Evolutionary conservation across 306 rosid species (phyloP).

Genomic region (Quercus mongolica): DNA sequence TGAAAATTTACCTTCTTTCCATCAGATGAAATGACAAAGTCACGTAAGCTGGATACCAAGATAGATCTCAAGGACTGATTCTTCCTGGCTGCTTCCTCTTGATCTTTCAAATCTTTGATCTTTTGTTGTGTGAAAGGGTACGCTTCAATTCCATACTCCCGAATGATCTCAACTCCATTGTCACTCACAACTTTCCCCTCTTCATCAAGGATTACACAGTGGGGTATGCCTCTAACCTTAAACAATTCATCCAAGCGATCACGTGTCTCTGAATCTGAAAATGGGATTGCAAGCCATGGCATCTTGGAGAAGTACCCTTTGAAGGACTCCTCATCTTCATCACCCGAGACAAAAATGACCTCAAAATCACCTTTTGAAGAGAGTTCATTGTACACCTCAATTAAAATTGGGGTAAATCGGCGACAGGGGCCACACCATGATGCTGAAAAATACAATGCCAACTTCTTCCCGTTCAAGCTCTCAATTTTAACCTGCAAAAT

Average conservation of each 20-base stretch:
- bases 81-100: slow-evolving; percentile 46
- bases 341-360: slow-evolving; percentile 49
- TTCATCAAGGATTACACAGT: slow-evolving; percentile 51
- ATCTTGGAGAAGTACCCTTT: slow-evolving; percentile 60
- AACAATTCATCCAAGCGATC: slow-evolving; percentile 41
- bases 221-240: slow-evolving; percentile 55
- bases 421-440: slow-evolving; percentile 72
- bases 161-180: slow-evolving; percentile 35
- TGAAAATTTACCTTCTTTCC: slow-evolving; percentile 40
- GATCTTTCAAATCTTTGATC: slow-evolving; percentile 43
- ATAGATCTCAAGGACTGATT: slow-evolving; percentile 51
- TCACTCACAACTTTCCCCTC: slow-evolving; percentile 44
- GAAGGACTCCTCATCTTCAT: slow-evolving; percentile 55
- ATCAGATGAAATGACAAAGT: slow-evolving; percentile 53
- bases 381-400: slow-evolving; percentile 49
- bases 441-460: slow-evolving; percentile 68
- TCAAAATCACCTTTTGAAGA: slow-evolving; percentile 55
- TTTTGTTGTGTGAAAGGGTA: slow-evolving; percentile 57
- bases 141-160: slow-evolving; percentile 50
- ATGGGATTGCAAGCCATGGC: slow-evolving; percentile 83
- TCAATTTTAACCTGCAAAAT: slow-evolving; percentile 57
- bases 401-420: slow-evolving; percentile 51
- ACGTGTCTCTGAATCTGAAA: slow-evolving; percentile 50
- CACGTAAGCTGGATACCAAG: slow-evolving; percentile 45
- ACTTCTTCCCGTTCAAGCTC: slow-evolving; percentile 60